Base-by-base conservation (phyloP, 768 basidiomycete genomes). In the Rhodotorula babjevae region DNA sequence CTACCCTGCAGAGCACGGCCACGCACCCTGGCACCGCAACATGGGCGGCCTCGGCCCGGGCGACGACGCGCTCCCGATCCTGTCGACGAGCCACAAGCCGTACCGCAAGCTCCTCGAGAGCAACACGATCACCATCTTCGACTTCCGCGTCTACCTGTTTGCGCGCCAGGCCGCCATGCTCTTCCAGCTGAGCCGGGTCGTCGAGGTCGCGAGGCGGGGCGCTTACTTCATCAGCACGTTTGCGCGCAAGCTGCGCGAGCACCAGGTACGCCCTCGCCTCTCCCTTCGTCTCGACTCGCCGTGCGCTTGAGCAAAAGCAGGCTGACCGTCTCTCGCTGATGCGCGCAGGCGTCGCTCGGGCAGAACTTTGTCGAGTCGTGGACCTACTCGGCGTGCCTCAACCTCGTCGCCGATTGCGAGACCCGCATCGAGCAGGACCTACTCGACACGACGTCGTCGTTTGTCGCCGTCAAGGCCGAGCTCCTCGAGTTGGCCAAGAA, bases 81-180 rank as follows among this genome's bases (percentile, higher is more conserved):
- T 97, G n/a, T 89, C 90, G 15, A 82, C 87, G 10, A 83, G 84
- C 47, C 88, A 87, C 82, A 97, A 96, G 78, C 87, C 90, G 3
- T 97, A 96, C 78, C 86, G 90, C 25, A 90, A 94, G 68, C 84
- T 95, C 59, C 92, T 97, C 69, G 86, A 93, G 33, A 87, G 89
- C 36, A 96, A 95, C 81, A 86, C 88, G 11, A 94, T 99, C 75
- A 90, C 92, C 9, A 86, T 95, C 16, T 95, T 98, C 79, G 96
- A 98, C 82, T 90, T 97, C 77, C 87, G 94, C 61, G 86, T 88
- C 77, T 99, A 96, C 80, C 84, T 98, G 29, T 88, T 97, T 63
- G 88, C 91, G 36, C 85, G 91, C 27, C 93, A 96, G 81, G 92
- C 91, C 66, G 83, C 84, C 60, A 82, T 97, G 46, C 83, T 97